phyloP scores from a whole-genome alignment of 108 stramenopile genomes.

The Schizochytrium sp. region DNA sequence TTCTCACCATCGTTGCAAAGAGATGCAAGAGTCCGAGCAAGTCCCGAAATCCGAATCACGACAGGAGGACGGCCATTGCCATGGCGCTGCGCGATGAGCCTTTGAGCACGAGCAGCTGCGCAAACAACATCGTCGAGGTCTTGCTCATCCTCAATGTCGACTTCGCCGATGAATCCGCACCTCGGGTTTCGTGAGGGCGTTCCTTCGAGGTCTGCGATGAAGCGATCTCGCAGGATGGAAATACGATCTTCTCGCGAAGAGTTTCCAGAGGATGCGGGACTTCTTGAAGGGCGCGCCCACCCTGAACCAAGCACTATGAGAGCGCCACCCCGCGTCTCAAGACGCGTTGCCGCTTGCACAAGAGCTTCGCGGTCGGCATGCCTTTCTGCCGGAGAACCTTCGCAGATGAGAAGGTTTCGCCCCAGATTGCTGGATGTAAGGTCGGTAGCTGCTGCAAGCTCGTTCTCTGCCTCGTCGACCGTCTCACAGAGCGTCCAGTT shows the following conservation, averaged over 20 bases:
- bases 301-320: not conserved
- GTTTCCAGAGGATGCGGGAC: no score
- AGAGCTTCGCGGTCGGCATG: not conserved
- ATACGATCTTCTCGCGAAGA: no score
- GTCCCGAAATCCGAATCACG: not conserved
- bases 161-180: not conserved
- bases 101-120: not conserved
- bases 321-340: not conserved
- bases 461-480: not conserved
- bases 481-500: not conserved
- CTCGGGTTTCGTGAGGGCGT: not conserved
- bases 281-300: not conserved
- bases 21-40: not conserved
- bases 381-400: not conserved
- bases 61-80: not conserved
- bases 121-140: not conserved
- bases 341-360: not conserved
- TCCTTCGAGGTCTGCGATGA: not conserved
- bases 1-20: not conserved
- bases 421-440: not conserved
- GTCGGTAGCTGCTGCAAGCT: not conserved
- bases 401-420: not conserved
- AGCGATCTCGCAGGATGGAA: not conserved
- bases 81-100: not conserved
- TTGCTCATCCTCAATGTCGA: not conserved